Conservation (phyloP, 352 stramenopile species). For the Blastocystis sp. region DNA sequence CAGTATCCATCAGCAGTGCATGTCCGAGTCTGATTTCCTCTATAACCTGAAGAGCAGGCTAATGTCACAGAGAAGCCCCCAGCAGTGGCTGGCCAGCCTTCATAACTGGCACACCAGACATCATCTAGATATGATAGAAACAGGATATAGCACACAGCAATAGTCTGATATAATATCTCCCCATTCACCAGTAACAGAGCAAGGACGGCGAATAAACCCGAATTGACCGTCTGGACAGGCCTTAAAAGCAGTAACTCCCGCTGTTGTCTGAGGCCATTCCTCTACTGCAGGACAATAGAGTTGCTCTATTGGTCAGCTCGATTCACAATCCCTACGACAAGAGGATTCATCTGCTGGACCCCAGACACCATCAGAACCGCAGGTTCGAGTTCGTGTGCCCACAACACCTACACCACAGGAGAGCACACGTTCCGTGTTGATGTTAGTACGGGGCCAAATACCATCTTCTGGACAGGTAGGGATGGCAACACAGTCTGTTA, state of each 20-base stretch:
- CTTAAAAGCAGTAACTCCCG: slow-evolving; percentile 23
- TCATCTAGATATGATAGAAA: not conserved
- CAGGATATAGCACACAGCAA: not conserved
- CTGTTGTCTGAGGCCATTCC: slow-evolving; percentile 19
- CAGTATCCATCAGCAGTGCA: slow-evolving; percentile 18
- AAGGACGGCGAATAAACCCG: slow-evolving; percentile 16
- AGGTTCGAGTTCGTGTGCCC: not conserved
- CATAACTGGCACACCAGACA: slow-evolving; percentile 22
- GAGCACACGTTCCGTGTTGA: slow-evolving; percentile 1
- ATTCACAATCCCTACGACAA: not conserved
- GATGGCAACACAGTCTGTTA: slow-evolving; percentile 30
- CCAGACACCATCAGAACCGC: slow-evolving; percentile 5
- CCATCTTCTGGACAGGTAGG: slow-evolving; percentile 44
- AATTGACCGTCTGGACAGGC: not conserved
- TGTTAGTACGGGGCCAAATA: slow-evolving; percentile 42
- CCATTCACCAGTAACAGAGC: slow-evolving; percentile 21
- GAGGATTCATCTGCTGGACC: not conserved
- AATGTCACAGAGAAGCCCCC: slow-evolving; percentile 28
- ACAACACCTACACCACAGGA: slow-evolving; percentile 12
- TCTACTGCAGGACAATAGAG: slow-evolving; percentile 17
- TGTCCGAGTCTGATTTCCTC: not conserved
- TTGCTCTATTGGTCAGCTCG: slow-evolving; percentile 4
- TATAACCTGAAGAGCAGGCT: slow-evolving; percentile 39
- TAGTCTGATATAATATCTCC: not conserved
- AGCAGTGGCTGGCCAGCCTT: slow-evolving; percentile 55